These are phyloP conservation scores for Epicoccum nigrum DNA, from an alignment of 2,329 filamentous ascomycete species.

Conservation along the genomic window DNA sequence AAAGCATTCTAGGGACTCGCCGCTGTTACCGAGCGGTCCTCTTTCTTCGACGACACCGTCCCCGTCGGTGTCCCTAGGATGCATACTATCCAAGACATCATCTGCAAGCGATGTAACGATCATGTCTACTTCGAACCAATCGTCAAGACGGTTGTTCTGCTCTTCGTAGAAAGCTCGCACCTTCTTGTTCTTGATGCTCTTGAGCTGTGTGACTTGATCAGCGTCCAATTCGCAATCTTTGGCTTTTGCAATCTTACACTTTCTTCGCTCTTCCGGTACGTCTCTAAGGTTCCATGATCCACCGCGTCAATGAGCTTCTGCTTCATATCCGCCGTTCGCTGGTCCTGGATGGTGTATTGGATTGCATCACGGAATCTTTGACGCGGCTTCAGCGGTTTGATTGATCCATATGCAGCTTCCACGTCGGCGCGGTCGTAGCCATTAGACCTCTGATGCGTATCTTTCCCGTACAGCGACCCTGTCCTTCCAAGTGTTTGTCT, in stretches of 20 bases:
- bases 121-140: slow-evolving; percentile 65
- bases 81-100: slow-evolving; percentile 66
- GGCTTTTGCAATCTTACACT: slow-evolving; percentile 42
- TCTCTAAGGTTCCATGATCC: slow-evolving; percentile 55
- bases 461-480: slow-evolving; percentile 5
- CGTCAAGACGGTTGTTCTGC: slow-evolving; percentile 61
- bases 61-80: slow-evolving; percentile 60
- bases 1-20: slow-evolving; percentile 60
- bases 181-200: slow-evolving; percentile 58
- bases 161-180: slow-evolving; percentile 61
- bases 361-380: slow-evolving; percentile 56
- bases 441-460: neutral
- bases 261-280: slow-evolving; percentile 58
- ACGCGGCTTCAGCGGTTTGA: slow-evolving; percentile 21
- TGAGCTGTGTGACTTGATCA: slow-evolving; percentile 46
- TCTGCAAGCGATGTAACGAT: slow-evolving; percentile 63
- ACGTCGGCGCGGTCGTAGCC: slow-evolving; percentile 26
- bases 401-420: slow-evolving; percentile 37
- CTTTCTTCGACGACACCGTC: slow-evolving; percentile 62
- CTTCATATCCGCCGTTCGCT: slow-evolving; percentile 56
- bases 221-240: neutral
- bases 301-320: slow-evolving; percentile 55
- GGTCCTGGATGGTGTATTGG: slow-evolving; percentile 53
- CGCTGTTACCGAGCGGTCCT: slow-evolving; percentile 56
- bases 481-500: slow-evolving; percentile 5